Base-by-base conservation (phyloP, 306 rosid genomes). In the Senna tora region DNA sequence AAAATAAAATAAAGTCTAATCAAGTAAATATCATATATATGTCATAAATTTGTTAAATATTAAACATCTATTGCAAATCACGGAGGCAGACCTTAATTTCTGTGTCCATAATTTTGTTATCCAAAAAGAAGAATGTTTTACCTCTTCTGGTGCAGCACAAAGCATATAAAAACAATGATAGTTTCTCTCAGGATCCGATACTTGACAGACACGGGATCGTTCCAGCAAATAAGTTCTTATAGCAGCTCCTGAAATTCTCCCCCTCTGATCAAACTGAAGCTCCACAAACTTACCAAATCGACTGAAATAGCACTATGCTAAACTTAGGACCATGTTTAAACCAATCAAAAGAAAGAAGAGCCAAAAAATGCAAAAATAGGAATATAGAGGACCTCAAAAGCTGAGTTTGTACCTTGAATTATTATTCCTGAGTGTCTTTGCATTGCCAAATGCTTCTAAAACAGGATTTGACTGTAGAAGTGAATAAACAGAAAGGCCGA, bases 231-330 rank as follows among this genome's bases (percentile, higher is more conserved):
- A 93, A 53, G 96, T 93, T 85, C 93, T 90, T 75, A 93, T 93
- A 28, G 98, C 98, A 84, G 98, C 98, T 81, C 98, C 98, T 43
- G 98, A 93, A 74, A 93, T 93, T 90, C 96, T 93, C 76, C 90
- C 91, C 76, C 67, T 75, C 20, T 69, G 77, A 76, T 93, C 87
- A 83, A 93, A 93, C 83, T 93, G 98, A 84, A 93, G 77, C 93
- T 93, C 98, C 85, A 93, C 98, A 57, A 93, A 93, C 90, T 93
- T 93, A 81, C 98, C 98, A 81, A 93, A 93, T 71, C 98, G 98
- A 80, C 98, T 93, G 96, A 87, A 87, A 39, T 78, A 79, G 78
- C 75, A 82, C 60, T 34, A 47, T 54, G 76, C 49, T 76, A 65
- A 71, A 73, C 69, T 86, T 58, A 87, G 81, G 30, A 51, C 22